Base-by-base conservation (phyloP, 108 stramenopile genomes). In the Skeletonema potamos region DNA sequence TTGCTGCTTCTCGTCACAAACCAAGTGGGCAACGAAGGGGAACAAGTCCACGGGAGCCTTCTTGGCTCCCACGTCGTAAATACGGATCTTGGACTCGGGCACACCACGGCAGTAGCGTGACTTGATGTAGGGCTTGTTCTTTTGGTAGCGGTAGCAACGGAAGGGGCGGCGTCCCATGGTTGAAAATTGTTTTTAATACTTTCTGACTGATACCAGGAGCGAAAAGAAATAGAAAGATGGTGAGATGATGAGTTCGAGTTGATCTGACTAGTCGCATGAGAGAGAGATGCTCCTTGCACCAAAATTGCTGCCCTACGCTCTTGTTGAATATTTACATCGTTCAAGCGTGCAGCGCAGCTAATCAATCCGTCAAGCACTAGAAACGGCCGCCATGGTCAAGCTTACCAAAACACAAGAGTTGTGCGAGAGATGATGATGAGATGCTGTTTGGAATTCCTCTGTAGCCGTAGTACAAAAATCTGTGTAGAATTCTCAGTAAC, bases 61-160 rank as follows among this genome's bases (percentile, higher is more conserved):
- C 95, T 99, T 99, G 89, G 92, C 91, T 41, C 99, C 99, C 62
- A 95, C 93, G 66, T 99, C 99, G 75, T 92, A 99, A 73, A 99
- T 99, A 56, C 94, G 85, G 79, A 99, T 99, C 89, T 99, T 99
- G 61, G 98, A 93, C 82, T 99, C 98, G 48, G 99, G 99, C 39
- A 99, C 99, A 96, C 99, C 99, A 76, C 99, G 97, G 83, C 97
- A 98, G 86, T 98, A 99, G 65, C 99, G 92, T 26, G 96, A 97
- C 95, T 99, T 99, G 94, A 99, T 99, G 95, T 98, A 99, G 43
- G 99, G 99, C 90, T 99, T 99, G 98, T 99, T 99, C 98, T 99
- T 99, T 84, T 99, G 98, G 97, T 99, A 99, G 83, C 99, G 98
- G 95, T 98, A 97, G 89, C 96, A 96, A 81, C 96, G 93, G 84